Evolutionary conservation across 2,329 filamentous ascomycete species (phyloP), one percentile per base, ranked within the genome.

Genomic region (Colletotrichum aenigma): DNA sequence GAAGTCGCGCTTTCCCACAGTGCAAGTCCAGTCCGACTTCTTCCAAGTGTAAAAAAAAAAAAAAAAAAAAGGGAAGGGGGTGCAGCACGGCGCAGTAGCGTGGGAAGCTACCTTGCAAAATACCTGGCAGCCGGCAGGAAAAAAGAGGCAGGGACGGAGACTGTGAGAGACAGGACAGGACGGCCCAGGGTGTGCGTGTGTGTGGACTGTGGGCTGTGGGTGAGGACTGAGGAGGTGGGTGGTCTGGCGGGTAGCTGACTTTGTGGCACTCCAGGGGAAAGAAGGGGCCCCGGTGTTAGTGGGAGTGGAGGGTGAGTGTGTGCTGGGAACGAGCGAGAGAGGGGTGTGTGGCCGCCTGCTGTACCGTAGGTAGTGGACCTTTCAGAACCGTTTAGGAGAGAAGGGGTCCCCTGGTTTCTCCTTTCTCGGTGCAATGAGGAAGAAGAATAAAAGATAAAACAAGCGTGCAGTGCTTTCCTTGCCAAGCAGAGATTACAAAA

Each of bases 321-420:
- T 21, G 38, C 62, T 34, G 56, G 58, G 56, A 74, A 56, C 30
- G 69, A 66, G 43, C n/a, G 66, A 55, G 61, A 30, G 66, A 67
- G 30, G 70, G 43, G 55, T 60, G 34, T 43, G 6, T 52, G 43
- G n/a, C 43, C 43, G 43, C 43, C 43, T 52, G 43, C 43, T 60
- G 65, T 65, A 60, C 38, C 38, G 38, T n/a, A 48, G 38, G 74
- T 30, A n/a, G 30, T 70, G 74, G 64, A 69, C 70, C 38, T 69
- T 72, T 43, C 58, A 65, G 65, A 48, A 73, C 64, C 43, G 56
- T 74, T 74, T 69, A 76, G 74, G 74, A 74, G 58, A 64, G 70
- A 74, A 69, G 43, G 67, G 70, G 34, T 9, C 56, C 74, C 74
- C 74, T 60, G 74, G 70, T 61, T 56, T 69, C 74, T 74, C 74